Evolutionary conservation across 768 basidiomycete genomes (phyloP), one percentile per base, ranked within the genome.

Genomic region (Russula compacta): DNA sequence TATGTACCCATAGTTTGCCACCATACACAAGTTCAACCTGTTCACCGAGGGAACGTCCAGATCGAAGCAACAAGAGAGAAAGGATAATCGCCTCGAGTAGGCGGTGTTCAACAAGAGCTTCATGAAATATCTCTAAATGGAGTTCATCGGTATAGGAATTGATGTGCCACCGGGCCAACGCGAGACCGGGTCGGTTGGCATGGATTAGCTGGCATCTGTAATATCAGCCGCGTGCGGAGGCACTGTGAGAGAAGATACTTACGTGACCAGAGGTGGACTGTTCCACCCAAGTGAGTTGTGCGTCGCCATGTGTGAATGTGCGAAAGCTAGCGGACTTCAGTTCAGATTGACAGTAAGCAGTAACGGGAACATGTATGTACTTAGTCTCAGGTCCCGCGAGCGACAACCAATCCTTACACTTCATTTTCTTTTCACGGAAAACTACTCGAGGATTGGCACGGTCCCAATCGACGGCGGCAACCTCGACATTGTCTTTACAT

Each of bases 331-430:
- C 19, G 7, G 9, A 2, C n/a, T n/a, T 47, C 32, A 40, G 33
- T 33, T 48, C 38, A 36, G 33, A 42, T n/a, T 5, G 32, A 6
- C 9, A 36, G 38, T 6, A 21, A 38, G 24, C 7, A 12, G 36
- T 6, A 15, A 33, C 5, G 4, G 12, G 9, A 6, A 15, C 4
- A n/a, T 8, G 17, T 10, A 60, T 39, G 6, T 49, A 63, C 61
- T 62, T 44, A 8, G 61, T 63, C 1, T 58, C 61, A 21, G 52
- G 57, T 33, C 61, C 56, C 11, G 56, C 61, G 17, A 53, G 56
- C 8, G 61, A 52, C 33, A 63, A 29, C 61, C 61, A 63, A 5
- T 63, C 56, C 39, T 58, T 63, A 40, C 61, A 63, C 35, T 17
- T 63, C 9, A 43, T 32, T 47, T 58, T 63, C 52, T 58, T 47